These are phyloP conservation scores for Akanthomyces dipterigenus DNA, from an alignment of 2,329 filamentous ascomycete genomes.

Conservation along the genomic window DNA sequence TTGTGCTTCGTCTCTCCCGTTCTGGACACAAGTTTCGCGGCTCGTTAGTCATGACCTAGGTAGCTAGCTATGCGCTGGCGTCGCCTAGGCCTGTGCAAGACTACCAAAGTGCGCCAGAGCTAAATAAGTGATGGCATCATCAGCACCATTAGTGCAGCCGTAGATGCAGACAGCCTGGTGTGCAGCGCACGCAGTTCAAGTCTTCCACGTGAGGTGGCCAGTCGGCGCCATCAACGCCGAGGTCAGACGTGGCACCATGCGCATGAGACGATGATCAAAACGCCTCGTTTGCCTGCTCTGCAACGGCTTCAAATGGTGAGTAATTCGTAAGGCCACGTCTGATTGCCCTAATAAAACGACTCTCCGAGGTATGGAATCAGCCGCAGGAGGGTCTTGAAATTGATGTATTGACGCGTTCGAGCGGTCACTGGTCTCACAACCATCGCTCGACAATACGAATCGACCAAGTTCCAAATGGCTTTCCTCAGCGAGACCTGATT, in stretches of 20 bases:
- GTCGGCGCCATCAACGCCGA: not conserved
- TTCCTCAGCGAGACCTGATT: not conserved
- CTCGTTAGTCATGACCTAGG: not conserved
- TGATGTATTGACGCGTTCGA: not conserved
- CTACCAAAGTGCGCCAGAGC: not conserved
- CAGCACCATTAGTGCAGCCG: not conserved
- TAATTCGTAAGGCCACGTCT: not conserved
- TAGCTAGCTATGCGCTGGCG: not conserved
- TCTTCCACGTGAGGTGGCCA: constrained; percentile 1
- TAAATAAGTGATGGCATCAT: not conserved
- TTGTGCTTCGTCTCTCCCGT: not conserved
- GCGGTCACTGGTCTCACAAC: not conserved
- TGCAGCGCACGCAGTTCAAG: not conserved
- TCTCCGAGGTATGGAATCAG: not conserved
- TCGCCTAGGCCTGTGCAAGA: not conserved
- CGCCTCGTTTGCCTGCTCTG: not conserved
- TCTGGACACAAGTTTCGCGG: not conserved
- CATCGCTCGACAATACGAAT: not conserved
- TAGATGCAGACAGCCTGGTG: not conserved
- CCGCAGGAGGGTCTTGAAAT: not conserved
- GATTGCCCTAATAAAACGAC: not conserved
- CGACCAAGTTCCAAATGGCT: not conserved
- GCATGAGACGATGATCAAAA: constrained; percentile 1
- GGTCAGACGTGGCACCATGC: not conserved
- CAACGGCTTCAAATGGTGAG: not conserved